Evolutionary conservation across 139 green algal species (phyloP).

Genomic region (Chlorella ohadii): DNA sequence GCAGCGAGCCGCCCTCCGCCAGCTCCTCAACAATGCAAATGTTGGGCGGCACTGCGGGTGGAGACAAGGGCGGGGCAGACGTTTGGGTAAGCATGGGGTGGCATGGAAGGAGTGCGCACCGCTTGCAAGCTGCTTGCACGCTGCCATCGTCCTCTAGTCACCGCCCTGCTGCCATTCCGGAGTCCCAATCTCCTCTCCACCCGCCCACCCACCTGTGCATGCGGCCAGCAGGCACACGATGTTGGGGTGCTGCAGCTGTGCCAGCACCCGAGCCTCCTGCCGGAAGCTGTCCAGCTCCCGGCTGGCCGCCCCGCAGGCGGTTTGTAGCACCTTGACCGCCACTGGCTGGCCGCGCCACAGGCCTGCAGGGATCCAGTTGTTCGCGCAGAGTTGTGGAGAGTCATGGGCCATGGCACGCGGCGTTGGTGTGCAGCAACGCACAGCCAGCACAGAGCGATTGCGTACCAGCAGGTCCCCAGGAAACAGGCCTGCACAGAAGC

Average conservation of each 20-base stretch:
- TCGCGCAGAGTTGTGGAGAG: no score
- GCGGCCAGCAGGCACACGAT: slow-evolving; percentile 62
- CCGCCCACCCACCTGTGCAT: slow-evolving; percentile 47
- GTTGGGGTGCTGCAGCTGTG: slow-evolving; percentile 62
- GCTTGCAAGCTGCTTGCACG: no score
- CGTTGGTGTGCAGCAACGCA: no score
- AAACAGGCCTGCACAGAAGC: no score
- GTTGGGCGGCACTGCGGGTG: slow-evolving; percentile 51
- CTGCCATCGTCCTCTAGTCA: no score
- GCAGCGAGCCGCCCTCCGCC: slow-evolving; percentile 61
- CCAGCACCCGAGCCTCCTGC: slow-evolving; percentile 60
- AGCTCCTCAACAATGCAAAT: slow-evolving; percentile 87
- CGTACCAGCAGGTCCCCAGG: no score
- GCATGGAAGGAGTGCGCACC: no score
- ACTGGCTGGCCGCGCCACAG: slow-evolving; percentile 51
- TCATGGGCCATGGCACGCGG: no score
- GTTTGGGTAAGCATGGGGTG: no score
- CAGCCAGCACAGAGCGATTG: no score
- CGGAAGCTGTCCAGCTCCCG: slow-evolving; percentile 44
- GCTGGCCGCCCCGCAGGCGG: slow-evolving; percentile 22
- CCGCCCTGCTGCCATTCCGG: no score
- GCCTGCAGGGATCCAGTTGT: slow-evolving; percentile 27
- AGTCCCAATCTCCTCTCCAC: no score
- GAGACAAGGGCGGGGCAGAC: neutral
- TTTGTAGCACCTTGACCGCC: slow-evolving; percentile 78